Base-by-base conservation (phyloP, 2,329 filamentous ascomycete species). In the Pseudogymnoascus sp. region DNA sequence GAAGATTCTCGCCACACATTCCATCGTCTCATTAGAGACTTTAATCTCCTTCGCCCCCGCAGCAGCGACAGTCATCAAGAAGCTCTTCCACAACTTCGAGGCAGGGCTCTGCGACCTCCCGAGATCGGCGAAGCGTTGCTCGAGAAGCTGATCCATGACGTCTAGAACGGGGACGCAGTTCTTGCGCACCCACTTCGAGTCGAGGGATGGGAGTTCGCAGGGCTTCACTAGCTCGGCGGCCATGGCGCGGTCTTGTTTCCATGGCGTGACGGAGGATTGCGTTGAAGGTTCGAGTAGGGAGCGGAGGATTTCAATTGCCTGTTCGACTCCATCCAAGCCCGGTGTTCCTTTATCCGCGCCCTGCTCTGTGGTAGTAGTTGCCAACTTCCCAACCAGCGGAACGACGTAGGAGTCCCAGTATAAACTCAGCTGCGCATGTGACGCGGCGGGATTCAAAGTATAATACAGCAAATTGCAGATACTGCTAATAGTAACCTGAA, bases 21-120 rank as follows among this genome's bases (percentile, higher is more conserved):
- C 83, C 71, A 90, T 89, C 1, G 92, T 90, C 66, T 97, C 93
- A 11, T 83, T 83, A 0, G 91, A 92, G 5, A 93, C 87, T 70
- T 93, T 96, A 69, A 99, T 88, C 75, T 99, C 95, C 75, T 96
- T 96, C 45, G 81, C 83, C 23, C 87, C 87, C 40, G 89, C 89
- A 60, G 83, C 82, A 2, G 86, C 82, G 26, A 92, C 78, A 1
- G 87, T 83, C 3, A 79, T 77, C 47, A 90, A 79, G 11, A 91
- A 77, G 1, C 82, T 78, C 29, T 77, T 74, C 87, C 87, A 90
- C 39, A 90, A 78, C 6, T 76, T 78, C 60, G 75, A 78, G 0
- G 78, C 72, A 8, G 75, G 69, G 67, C 84, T 89, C 16, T 82
- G 81, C 1, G 83, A 79, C 60, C 84, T 79, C 7, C 83, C 80